Base-by-base conservation (phyloP, 2,329 filamentous ascomycete species). In the Cytospora schulzeri region DNA sequence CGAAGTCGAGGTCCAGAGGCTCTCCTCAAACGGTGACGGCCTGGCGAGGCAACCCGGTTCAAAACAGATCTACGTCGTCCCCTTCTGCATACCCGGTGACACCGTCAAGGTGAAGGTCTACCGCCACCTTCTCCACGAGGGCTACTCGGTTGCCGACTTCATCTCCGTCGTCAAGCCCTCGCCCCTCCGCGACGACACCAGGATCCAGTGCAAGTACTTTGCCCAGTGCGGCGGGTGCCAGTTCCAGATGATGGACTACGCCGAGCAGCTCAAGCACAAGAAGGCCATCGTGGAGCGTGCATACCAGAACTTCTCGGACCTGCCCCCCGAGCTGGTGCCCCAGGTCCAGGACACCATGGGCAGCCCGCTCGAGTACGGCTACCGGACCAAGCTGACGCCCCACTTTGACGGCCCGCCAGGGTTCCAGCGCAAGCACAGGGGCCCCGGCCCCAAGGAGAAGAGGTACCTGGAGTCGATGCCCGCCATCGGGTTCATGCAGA, bases 361-460 rank as follows among this genome's bases (percentile, higher is more conserved):
- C 56, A 96, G 92, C 51, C 95, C 95, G 2, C 77, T 97, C 67
- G 89, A 96, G 77, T 98, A 96, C 76, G 91, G 90, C 63, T 99
- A 99, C 80, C 88, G 95, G 61, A 99, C 95, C 24, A 99, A 99
- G 79, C 84, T 99, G 69, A 99, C 95, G 22, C 95, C 95, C 31
- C 95, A 99, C 77, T 99, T 98, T 74, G 91, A 96, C 73, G 91
- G 87, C 0, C 91, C 93, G 1, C 86, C 87, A 6, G 83, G 80
- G 48, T 79, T 72, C 74, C 76, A 84, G 65, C 78, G 72, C 73
- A 76, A 84, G 65, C n/a, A 24, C 9, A 75, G 73, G 66, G 76
- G 84, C 72, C 81, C 84, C 65, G 80, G 81, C 65, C 83, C 82
- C 72, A 81, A 83, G 64, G 79, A 78, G 60, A 71, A 73, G 68